Conservation (phyloP, 805 yeast species). For the Cyberlindnera amylophila region DNA sequence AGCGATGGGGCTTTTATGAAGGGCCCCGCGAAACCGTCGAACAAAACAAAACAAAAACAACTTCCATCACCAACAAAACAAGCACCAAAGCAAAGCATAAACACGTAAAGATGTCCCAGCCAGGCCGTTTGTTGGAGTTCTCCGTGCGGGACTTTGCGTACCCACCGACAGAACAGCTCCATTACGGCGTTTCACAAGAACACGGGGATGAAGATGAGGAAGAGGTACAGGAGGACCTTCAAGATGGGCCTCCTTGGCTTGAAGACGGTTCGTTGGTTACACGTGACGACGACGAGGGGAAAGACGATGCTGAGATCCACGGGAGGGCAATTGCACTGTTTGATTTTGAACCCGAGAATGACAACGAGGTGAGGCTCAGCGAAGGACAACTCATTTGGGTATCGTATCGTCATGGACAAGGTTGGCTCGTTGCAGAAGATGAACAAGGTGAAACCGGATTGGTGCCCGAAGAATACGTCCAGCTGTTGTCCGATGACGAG, state of each 20-base stretch:
- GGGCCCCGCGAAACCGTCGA: too few species aligned
- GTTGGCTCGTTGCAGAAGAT: conserved; percentile 93
- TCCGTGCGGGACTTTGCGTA: conserved; percentile 83
- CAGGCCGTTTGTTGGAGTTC: conserved; percentile 31
- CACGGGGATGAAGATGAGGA: too few species aligned
- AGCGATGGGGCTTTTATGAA: too few species aligned
- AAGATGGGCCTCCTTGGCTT: too few species aligned
- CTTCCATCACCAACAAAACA: not conserved
- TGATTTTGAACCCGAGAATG: conserved; percentile 90
- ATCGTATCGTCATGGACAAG: conserved; percentile 92
- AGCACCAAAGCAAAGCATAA: too few species aligned
- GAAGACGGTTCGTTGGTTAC: too few species aligned
- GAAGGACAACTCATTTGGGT: conserved; percentile 87
- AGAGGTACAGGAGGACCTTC: too few species aligned
- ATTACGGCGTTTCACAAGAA: conserved; percentile 52
- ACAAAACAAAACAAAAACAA: too few species aligned
- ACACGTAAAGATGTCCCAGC: not conserved
- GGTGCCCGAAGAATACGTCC: conserved; percentile 93
- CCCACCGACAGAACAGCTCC: conserved; percentile 61
- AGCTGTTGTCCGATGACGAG: conserved; percentile 32
- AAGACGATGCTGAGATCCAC: conserved; percentile 37
- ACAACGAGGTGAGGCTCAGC: conserved; percentile 73
- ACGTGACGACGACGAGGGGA: conserved; percentile 21
- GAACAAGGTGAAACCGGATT: conserved; percentile 78
- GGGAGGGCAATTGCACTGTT: conserved; percentile 79